Percentiles rank a stretch among this genome's conserved stretches.
Conservation (phyloP, 306 rosid species). For the Cicer judaicum region DNA sequence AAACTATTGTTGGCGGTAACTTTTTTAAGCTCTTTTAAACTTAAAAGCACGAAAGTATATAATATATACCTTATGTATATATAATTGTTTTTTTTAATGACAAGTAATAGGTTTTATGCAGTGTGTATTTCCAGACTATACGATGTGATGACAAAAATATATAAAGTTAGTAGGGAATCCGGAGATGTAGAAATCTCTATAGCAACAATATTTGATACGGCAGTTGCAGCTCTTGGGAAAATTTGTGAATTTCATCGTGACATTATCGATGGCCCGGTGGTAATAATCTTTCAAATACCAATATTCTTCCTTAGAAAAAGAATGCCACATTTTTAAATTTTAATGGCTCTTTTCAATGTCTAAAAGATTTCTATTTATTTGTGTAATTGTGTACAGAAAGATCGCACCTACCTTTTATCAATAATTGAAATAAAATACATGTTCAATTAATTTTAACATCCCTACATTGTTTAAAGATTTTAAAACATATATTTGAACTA, state of each 20-base stretch:
- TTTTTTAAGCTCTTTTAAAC: constrained; percentile 11
- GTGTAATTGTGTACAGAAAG: not conserved
- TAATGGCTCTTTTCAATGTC: not conserved
- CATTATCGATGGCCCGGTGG: constrained; percentile 25
- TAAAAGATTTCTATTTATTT: not conserved
- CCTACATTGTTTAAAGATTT: too few species aligned
- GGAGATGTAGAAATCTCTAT: not conserved
- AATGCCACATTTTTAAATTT: not conserved
- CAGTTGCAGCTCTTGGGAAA: constrained; percentile 49
- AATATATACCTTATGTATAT: not conserved
- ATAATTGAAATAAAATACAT: too few species aligned
- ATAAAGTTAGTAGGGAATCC: not conserved
- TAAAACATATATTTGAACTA: too few species aligned
- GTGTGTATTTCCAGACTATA: constrained; percentile 11
- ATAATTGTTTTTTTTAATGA: not conserved
- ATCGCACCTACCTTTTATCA: too few species aligned
- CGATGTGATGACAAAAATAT: not conserved
- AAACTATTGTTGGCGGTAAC: constrained; percentile 36
- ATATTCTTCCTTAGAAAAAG: too few species aligned
- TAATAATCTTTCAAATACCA: constrained; percentile 12
- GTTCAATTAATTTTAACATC: not conserved
- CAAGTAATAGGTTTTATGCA: constrained; percentile 8
- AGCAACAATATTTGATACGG: constrained; percentile 21
- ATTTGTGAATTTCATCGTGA: constrained; percentile 37
- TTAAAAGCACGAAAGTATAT: constrained; percentile 2